A percentile compares a stretch with the other conserved stretches of the same genome.
Evolutionary conservation across 179 eudicot species (phyloP).

Genomic region (Heliamphora pulchella): DNA sequence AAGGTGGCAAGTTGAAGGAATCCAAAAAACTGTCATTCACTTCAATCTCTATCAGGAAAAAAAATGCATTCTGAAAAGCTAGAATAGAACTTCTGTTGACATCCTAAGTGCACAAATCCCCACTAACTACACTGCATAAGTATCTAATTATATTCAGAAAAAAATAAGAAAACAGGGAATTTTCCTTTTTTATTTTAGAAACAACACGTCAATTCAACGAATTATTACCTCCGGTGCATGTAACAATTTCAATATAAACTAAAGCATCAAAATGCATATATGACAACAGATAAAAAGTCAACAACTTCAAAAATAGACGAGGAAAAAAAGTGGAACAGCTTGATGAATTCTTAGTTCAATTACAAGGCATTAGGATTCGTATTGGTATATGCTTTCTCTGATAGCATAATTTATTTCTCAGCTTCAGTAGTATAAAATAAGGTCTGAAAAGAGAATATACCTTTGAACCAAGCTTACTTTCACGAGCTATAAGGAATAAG

Average conservation of each 20-base stretch:
- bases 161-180: not conserved
- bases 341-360: conserved; percentile 4
- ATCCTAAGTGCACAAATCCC: too few species aligned
- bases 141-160: too few species aligned
- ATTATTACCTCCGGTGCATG: not conserved
- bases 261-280: not conserved
- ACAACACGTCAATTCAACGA: not conserved
- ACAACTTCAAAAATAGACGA: not conserved
- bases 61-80: too few species aligned
- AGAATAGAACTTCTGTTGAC: too few species aligned
- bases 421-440: not conserved
- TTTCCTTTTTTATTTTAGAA: not conserved
- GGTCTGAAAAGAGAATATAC: conserved; percentile 29
- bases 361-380: not conserved
- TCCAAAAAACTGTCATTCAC: too few species aligned
- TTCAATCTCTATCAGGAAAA: too few species aligned
- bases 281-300: not conserved
- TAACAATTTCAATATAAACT: not conserved
- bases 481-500: conserved; percentile 74
- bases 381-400: not conserved
- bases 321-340: not conserved
- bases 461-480: conserved; percentile 80
- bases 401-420: not conserved
- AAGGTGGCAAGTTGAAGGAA: too few species aligned
- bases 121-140: too few species aligned